phyloP scores from a whole-genome alignment of 768 basidiomycete genomes.

The Candolleomyces eurysporus region DNA sequence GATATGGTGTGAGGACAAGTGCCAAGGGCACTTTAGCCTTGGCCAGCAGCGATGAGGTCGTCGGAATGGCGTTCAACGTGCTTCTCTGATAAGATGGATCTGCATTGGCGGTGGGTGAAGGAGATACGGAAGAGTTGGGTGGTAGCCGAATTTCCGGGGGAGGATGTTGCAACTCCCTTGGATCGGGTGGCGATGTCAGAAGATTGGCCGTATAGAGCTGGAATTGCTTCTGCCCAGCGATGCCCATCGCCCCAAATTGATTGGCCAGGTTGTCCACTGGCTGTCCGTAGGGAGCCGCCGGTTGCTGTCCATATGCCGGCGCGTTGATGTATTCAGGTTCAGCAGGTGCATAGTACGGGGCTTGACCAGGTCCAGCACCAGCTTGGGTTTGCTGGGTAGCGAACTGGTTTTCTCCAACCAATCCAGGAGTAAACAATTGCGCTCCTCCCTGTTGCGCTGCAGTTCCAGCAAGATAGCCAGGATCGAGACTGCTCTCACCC shows the following conservation, averaged over 20 bases:
- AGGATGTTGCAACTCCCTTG: slow-evolving; percentile 72
- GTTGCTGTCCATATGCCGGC: slow-evolving; percentile 37
- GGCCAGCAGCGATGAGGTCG: slow-evolving; percentile 78
- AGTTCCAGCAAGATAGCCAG: slow-evolving; percentile 37
- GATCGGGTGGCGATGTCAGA: slow-evolving; percentile 90
- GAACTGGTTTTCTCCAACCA: slow-evolving; percentile 69
- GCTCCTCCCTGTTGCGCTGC: slow-evolving; percentile 38
- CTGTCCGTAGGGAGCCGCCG: slow-evolving; percentile 38
- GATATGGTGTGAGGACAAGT: slow-evolving; percentile 87
- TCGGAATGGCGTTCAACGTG: slow-evolving; percentile 92
- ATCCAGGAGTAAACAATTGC: slow-evolving; percentile 86
- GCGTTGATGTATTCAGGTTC: slow-evolving; percentile 48
- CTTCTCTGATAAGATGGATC: slow-evolving; percentile 89
- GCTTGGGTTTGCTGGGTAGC: slow-evolving; percentile 55
- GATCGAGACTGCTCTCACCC: slow-evolving; percentile 42
- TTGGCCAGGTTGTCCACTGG: slow-evolving; percentile 67
- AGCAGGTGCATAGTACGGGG: slow-evolving; percentile 41
- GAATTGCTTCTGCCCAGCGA: slow-evolving; percentile 75
- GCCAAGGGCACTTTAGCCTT: slow-evolving; percentile 92
- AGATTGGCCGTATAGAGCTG: slow-evolving; percentile 87
- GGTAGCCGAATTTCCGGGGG: slow-evolving; percentile 92
- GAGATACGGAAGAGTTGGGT: slow-evolving; percentile 77
- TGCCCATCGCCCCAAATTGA: slow-evolving; percentile 88
- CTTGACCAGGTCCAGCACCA: slow-evolving; percentile 27
- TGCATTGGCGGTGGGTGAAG: slow-evolving; percentile 77